Base-by-base conservation (phyloP, 164 flowering plant genomes). In the Berberis vulgaris region DNA sequence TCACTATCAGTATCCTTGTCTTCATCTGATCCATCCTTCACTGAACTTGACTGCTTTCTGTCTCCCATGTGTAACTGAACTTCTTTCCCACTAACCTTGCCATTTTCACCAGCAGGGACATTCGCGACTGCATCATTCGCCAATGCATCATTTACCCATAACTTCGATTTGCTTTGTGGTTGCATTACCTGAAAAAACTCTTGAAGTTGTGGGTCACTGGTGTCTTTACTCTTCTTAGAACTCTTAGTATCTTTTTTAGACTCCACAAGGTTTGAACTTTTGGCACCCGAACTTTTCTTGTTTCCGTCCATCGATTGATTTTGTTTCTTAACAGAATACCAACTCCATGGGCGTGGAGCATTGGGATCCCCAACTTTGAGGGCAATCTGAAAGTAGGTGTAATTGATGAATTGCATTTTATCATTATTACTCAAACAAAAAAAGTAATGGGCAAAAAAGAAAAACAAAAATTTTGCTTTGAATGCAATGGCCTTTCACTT, bases 291-390 rank as follows among this genome's bases (percentile, higher is more conserved):
- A 50, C 3, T 53, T 54, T 66, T 68, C 59, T 75, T 68, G 26
- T 50, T 76, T 57, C 70, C 76, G 7, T 73, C 77, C 59, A 58
- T 62, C 7, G 9, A 47, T 42, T 65, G 68, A 40, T 78, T 77
- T 65, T 80, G 74, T 63, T 79, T 83, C 74, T 84, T 82, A 53
- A 40, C 38, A 44, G 96, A 81, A 78, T 89, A 60, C 5, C 78
- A 80, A 77, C 99, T 89, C 99, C 99, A 91, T 45, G 97, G 88
- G 13, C 93, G 92, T 57, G 97, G 99, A 58, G 77, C 76, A 76
- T 81, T 65, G 47, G 88, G 83, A 74, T 89, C 96, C 56, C 97
- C 97, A 68, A 86, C 80, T 79, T 85, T 83, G 49, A 73, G 85
- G 68, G 99, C 99, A 74, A 84, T 67, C 99, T 88, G 69, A 26